Conservation (phyloP, 129 eudicot genomes). For the sunflower (Helianthus annuus) region HanXRQr2.0-SUNRISE NC_035438.2:59665933-59666432, state of each 20-base stretch:
- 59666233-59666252: slow-evolving; percentile 9
- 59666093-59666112: background rate
- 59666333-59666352: background rate
- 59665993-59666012: slow-evolving; percentile 15
- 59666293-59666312: background rate
- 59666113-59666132: slow-evolving; percentile 8
- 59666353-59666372: background rate
- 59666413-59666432: no score
- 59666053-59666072: slow-evolving; percentile 11
- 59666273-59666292: background rate
- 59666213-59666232: slow-evolving; percentile 42
- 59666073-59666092: slow-evolving; percentile 7
- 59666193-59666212: slow-evolving; percentile 30
- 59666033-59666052: slow-evolving; percentile 12
- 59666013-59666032: slow-evolving; percentile 20
- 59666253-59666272: slow-evolving; percentile 16
- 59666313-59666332: background rate
- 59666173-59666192: slow-evolving; percentile 28
- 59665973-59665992: slow-evolving; percentile 17
- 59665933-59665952: slow-evolving; percentile 16
- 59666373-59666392: no score
- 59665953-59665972: slow-evolving; percentile 12
- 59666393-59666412: no score
- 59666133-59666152: background rate
- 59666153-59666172: background rate